phyloP scores from a whole-genome alignment of 1,284 basidiomycete species.

The Ceratobasidium sp. region DNA sequence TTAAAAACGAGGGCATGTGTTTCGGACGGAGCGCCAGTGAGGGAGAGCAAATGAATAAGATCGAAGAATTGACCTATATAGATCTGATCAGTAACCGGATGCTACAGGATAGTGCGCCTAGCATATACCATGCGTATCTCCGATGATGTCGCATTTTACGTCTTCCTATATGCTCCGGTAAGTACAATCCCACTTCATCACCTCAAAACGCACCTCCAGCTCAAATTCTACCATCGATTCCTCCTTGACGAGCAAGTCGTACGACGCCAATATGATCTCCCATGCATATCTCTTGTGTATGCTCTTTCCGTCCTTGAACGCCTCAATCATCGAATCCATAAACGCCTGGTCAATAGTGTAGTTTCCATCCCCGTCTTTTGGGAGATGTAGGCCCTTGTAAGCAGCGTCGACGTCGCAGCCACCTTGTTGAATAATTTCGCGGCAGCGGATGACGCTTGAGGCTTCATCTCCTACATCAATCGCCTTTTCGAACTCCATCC shows the following conservation, averaged over 20 bases:
- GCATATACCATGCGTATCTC: constrained; percentile 85
- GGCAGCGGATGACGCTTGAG: constrained; percentile 77
- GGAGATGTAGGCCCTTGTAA: constrained; percentile 78
- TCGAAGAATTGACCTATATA: constrained; percentile 92
- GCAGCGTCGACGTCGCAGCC: constrained; percentile 78
- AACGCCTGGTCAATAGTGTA: constrained; percentile 84
- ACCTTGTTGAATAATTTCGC: constrained; percentile 84
- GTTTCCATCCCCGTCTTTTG: constrained; percentile 59
- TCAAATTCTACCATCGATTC: constrained; percentile 85
- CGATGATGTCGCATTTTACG: constrained; percentile 90
- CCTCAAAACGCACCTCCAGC: constrained; percentile 62
- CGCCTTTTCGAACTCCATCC: constrained; percentile 93
- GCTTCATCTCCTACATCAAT: constrained; percentile 92
- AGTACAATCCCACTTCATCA: background rate
- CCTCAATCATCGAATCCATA: constrained; percentile 87
- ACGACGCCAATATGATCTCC: constrained; percentile 95
- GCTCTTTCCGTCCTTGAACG: constrained; percentile 93
- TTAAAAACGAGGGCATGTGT: constrained; percentile 93
- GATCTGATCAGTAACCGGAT: constrained; percentile 6
- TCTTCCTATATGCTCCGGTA: constrained; percentile 64
- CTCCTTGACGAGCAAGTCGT: constrained; percentile 82
- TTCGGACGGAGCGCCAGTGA: constrained; percentile 87
- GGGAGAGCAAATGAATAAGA: constrained; percentile 86
- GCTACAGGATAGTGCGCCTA: background rate
- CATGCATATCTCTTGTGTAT: constrained; percentile 91